Evolutionary conservation across 2,329 filamentous ascomycete species (phyloP).

Genomic region (Trichoderma sp.): DNA sequence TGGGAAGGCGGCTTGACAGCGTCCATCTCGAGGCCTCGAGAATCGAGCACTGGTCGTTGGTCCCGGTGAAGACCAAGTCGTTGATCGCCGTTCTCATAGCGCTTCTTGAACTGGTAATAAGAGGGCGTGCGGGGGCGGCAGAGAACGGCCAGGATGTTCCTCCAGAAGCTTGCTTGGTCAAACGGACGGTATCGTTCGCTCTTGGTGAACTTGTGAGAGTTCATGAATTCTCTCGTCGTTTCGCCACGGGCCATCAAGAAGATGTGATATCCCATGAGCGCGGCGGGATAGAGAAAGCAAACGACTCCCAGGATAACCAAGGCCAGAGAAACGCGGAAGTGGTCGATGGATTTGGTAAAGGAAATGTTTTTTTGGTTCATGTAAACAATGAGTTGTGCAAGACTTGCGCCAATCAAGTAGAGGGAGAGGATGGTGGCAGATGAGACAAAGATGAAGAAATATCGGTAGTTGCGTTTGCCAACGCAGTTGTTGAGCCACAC

Average conservation of each 20-base stretch:
- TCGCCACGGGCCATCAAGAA: slow-evolving; percentile 89
- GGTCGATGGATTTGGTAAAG: slow-evolving; percentile 65
- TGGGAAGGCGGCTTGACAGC: slow-evolving; percentile 44
- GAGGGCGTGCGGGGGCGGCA: slow-evolving; percentile 81
- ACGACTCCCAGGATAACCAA: slow-evolving; percentile 82
- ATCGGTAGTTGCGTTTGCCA: slow-evolving; percentile 94
- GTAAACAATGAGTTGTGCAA: slow-evolving; percentile 80
- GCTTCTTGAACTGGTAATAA: slow-evolving; percentile 81
- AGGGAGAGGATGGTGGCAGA: slow-evolving; percentile 72
- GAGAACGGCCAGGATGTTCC: slow-evolving; percentile 79
- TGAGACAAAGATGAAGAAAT: slow-evolving; percentile 90
- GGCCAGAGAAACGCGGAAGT: slow-evolving; percentile 78
- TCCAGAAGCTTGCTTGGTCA: slow-evolving; percentile 69
- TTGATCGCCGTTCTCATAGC: slow-evolving; percentile 78
- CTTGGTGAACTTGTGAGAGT: slow-evolving; percentile 91
- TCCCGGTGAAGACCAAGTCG: slow-evolving; percentile 60
- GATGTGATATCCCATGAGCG: slow-evolving; percentile 82
- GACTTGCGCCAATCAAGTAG: slow-evolving; percentile 71
- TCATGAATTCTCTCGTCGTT: slow-evolving; percentile 93
- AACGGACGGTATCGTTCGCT: slow-evolving; percentile 90
- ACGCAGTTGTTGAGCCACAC: slow-evolving; percentile 99
- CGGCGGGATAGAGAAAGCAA: slow-evolving; percentile 73
- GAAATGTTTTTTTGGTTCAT: slow-evolving; percentile 59
- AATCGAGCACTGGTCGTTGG: slow-evolving; percentile 46
- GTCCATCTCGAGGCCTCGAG: slow-evolving; percentile 70